Evolutionary conservation across 1,284 basidiomycete genomes (phyloP).

Genomic region (Ganoderma leucocontextum): DNA sequence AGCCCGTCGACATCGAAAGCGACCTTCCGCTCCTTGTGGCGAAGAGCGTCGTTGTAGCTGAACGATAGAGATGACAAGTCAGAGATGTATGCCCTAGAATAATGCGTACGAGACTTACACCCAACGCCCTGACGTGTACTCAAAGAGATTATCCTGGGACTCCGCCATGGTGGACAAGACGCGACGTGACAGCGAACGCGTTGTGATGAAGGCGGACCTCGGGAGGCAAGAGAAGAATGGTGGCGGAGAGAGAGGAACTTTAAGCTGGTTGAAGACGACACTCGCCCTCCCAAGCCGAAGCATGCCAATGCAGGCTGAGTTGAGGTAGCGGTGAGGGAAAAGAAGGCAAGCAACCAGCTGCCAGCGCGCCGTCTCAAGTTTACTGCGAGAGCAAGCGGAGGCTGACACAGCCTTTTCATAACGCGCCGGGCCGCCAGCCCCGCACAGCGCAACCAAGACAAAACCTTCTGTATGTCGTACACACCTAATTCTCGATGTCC

Average conservation of each 20-base stretch:
- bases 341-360: no score
- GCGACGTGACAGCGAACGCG: background rate
- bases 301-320: background rate
- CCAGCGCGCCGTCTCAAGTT: no score
- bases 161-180: conserved; percentile 14
- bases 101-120: conserved; percentile 48
- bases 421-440: no score
- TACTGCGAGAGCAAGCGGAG: no score
- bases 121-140: conserved; percentile 54
- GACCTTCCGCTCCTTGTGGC: conserved; percentile 51
- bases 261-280: background rate
- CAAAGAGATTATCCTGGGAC: conserved; percentile 47
- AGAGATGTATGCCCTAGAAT: conserved; percentile 36
- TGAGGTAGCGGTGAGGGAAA: background rate
- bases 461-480: no score
- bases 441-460: no score
- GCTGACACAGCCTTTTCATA: no score
- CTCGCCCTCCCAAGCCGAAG: background rate
- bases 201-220: background rate
- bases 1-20: conserved; percentile 52
- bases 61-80: conserved; percentile 27
- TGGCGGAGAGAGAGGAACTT: background rate
- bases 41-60: conserved; percentile 55
- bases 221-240: background rate
- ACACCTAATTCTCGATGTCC: no score